These are phyloP conservation scores for Eutypella sp. DNA, from an alignment of 2,329 filamentous ascomycete species.

Conservation along the genomic window DNA sequence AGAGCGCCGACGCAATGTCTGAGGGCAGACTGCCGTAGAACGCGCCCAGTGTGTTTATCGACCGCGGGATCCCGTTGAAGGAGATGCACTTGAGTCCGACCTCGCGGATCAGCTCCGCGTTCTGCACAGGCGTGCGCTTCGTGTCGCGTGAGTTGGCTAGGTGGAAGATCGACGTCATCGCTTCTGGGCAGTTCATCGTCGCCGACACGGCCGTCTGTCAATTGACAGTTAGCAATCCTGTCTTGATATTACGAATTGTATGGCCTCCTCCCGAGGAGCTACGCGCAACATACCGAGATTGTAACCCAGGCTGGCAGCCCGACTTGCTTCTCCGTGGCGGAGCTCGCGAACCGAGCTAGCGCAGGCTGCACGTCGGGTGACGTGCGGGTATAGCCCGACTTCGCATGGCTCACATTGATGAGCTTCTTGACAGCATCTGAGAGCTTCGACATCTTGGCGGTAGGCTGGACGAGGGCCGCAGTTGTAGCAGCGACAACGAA, in stretches of 20 bases:
- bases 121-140: slow-evolving; percentile 33
- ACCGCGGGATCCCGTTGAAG: slow-evolving; percentile 77
- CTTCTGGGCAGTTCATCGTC: slow-evolving; percentile 80
- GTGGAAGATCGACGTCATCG: slow-evolving; percentile 59
- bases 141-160: slow-evolving; percentile 33
- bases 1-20: slow-evolving; percentile 48
- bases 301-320: slow-evolving; percentile 30
- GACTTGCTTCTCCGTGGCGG: slow-evolving; percentile 51
- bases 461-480: no score
- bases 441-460: slow-evolving; percentile 67
- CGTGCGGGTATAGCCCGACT: slow-evolving; percentile 60
- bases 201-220: slow-evolving; percentile 71
- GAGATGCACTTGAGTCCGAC: slow-evolving; percentile 73
- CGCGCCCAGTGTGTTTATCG: slow-evolving; percentile 74
- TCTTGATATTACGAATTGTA: no score
- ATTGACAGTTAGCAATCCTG: no score
- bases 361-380: slow-evolving; percentile 58
- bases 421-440: slow-evolving; percentile 67
- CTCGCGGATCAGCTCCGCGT: slow-evolving; percentile 70
- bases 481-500: no score
- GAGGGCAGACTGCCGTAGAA: slow-evolving; percentile 61
- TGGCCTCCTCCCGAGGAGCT: no score
- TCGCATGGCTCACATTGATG: slow-evolving; percentile 64
- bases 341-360: slow-evolving; percentile 58
- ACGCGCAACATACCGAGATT: slow-evolving; percentile 30